Evolutionary conservation across 768 basidiomycete species (phyloP).

Genomic region (Tulasnella sp.): DNA sequence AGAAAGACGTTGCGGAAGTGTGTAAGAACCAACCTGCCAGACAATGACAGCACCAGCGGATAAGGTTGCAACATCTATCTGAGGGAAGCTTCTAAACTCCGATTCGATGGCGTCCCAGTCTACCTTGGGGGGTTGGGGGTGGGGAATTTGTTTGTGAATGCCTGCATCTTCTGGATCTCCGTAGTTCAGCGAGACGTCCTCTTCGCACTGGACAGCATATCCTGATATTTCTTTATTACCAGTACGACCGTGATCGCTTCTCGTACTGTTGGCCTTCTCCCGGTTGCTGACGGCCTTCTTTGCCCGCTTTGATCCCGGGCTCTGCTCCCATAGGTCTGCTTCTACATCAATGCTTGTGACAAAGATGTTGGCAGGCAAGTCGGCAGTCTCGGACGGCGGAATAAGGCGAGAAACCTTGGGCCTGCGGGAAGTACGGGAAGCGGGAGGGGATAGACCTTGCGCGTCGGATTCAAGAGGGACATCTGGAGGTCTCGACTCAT

Average conservation of each 20-base stretch:
- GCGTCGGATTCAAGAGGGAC: background rate
- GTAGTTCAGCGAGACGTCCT: constrained; percentile 3
- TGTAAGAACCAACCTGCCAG: constrained; percentile 11
- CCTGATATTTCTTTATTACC: background rate
- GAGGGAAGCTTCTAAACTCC: background rate
- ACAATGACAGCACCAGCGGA: background rate
- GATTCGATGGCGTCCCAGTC: background rate
- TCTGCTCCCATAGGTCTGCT: constrained; percentile 25
- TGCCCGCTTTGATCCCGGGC: background rate
- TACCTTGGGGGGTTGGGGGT: background rate
- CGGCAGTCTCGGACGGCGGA: constrained; percentile 21
- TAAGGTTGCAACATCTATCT: background rate
- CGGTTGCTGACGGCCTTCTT: background rate
- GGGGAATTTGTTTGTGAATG: background rate
- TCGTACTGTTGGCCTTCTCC: background rate
- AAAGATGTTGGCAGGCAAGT: constrained; percentile 28
- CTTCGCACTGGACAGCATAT: background rate
- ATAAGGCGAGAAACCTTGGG: background rate
- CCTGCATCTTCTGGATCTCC: background rate
- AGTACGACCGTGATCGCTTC: background rate
- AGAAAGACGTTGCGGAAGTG: background rate
- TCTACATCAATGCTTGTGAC: constrained; percentile 33
- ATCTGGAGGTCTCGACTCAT: background rate
- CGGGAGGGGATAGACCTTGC: background rate
- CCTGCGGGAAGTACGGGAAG: background rate